A percentile compares a stretch with the other conserved stretches of the same genome.
Conservation (phyloP, 1,284 basidiomycete species). For the Leccinum angustisporum region DNA sequence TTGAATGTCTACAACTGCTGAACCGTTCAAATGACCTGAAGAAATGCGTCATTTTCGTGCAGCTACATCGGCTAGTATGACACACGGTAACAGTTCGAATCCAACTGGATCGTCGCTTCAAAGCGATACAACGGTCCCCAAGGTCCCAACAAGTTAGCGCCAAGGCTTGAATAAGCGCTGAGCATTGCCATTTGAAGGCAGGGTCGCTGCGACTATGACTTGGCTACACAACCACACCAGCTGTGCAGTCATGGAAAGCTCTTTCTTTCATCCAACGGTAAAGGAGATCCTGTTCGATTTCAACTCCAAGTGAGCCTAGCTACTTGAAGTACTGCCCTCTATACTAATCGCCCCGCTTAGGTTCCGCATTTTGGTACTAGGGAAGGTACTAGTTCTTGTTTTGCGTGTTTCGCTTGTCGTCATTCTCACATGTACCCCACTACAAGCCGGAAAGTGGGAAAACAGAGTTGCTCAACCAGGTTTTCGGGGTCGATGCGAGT, state of each 20-base stretch:
- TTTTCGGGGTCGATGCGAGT: slow-evolving; percentile 6
- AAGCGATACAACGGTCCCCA: neutral
- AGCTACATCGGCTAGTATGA: neutral
- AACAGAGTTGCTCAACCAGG: slow-evolving; percentile 1
- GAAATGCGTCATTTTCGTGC: neutral
- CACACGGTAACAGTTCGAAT: neutral
- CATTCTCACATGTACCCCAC: neutral
- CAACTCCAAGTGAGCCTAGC: neutral
- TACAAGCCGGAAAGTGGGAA: slow-evolving; percentile 6
- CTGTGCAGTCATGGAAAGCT: slow-evolving; percentile 1
- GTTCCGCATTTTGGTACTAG: slow-evolving; percentile 4
- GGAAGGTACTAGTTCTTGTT: slow-evolving; percentile 4
- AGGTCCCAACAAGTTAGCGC: neutral
- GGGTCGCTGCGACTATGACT: neutral
- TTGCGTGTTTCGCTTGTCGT: neutral
- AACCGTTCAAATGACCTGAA: neutral
- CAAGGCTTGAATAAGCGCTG: neutral
- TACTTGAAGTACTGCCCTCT: neutral
- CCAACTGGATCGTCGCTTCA: neutral
- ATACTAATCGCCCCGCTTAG: neutral
- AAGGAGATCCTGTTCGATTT: neutral
- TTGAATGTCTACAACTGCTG: neutral
- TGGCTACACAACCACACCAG: neutral
- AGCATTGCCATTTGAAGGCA: slow-evolving; percentile 1
- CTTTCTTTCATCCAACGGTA: slow-evolving; percentile 1